Percentiles rank a stretch among this genome's conserved stretches.
These are phyloP conservation scores for Coelastrella sp. DNA, from an alignment of 139 green algal genomes.

Conservation along the genomic window DNA sequence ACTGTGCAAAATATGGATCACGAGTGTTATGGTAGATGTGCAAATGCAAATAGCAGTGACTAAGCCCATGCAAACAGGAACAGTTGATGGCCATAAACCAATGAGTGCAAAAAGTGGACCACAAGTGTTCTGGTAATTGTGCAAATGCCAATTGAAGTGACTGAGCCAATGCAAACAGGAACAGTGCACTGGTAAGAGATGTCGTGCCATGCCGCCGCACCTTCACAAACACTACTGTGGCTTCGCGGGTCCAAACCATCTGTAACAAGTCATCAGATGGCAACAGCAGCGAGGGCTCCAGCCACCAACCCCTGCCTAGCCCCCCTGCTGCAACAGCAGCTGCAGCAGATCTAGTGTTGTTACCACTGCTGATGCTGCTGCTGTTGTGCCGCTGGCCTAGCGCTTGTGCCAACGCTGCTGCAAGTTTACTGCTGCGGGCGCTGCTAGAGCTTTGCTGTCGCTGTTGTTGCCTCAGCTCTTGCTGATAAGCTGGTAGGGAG, in stretches of 20 bases:
- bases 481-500: not conserved
- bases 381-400: not conserved
- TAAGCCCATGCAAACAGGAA: too few relatives aligned
- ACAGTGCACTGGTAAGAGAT: not conserved
- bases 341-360: not conserved
- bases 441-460: slow-evolving; percentile 1
- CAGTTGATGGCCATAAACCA: too few relatives aligned
- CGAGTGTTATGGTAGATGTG: too few relatives aligned
- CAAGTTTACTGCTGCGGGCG: slow-evolving; percentile 16
- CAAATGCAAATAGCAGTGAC: too few relatives aligned
- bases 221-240: slow-evolving; percentile 43
- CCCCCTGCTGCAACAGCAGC: not conserved
- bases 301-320: slow-evolving; percentile 63
- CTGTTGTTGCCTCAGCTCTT: not conserved
- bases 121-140: too few relatives aligned
- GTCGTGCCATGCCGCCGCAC: not conserved
- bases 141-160: too few relatives aligned
- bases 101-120: too few relatives aligned
- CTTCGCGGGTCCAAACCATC: slow-evolving; percentile 72
- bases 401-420: slow-evolving; percentile 7
- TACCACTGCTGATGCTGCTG: slow-evolving; percentile 19
- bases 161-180: too few relatives aligned
- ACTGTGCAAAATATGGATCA: too few relatives aligned
- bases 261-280: slow-evolving; percentile 54
- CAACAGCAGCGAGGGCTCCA: slow-evolving; percentile 64